These are phyloP conservation scores for Backusella australiensis DNA, from an alignment of 192 early-diverging fungal species.

Conservation along the genomic window DNA sequence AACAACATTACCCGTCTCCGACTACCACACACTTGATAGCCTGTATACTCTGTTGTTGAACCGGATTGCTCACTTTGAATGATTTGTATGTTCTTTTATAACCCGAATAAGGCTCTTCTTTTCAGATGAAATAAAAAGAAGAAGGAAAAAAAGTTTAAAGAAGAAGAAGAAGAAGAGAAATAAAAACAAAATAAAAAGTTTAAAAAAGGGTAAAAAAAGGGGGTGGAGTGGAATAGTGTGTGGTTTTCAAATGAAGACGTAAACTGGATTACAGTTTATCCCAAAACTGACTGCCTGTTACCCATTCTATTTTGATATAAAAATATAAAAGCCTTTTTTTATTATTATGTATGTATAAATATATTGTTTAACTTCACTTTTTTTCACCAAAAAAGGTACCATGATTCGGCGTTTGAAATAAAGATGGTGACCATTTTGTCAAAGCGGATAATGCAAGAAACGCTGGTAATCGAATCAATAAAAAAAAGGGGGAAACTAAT, in stretches of 20 bases:
- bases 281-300: neutral
- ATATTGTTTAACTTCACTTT: neutral
- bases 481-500: neutral
- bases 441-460: constrained; percentile 4
- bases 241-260: neutral
- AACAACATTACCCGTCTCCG: constrained; percentile 28
- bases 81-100: neutral
- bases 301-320: neutral
- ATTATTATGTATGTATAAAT: too few relatives aligned
- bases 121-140: neutral
- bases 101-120: neutral
- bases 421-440: neutral
- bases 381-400: neutral
- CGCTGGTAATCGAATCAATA: neutral
- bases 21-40: constrained; percentile 37
- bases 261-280: neutral
- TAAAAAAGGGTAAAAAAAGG: neutral
- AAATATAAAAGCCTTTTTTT: neutral
- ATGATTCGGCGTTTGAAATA: neutral
- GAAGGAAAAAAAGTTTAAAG: neutral
- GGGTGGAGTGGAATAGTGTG: neutral
- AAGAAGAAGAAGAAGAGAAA: neutral
- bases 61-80: constrained; percentile 2
- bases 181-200: neutral
- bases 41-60: constrained; percentile 22